Conservation (phyloP, 768 basidiomycete genomes). For the Glaciozyma martinii region DNA sequence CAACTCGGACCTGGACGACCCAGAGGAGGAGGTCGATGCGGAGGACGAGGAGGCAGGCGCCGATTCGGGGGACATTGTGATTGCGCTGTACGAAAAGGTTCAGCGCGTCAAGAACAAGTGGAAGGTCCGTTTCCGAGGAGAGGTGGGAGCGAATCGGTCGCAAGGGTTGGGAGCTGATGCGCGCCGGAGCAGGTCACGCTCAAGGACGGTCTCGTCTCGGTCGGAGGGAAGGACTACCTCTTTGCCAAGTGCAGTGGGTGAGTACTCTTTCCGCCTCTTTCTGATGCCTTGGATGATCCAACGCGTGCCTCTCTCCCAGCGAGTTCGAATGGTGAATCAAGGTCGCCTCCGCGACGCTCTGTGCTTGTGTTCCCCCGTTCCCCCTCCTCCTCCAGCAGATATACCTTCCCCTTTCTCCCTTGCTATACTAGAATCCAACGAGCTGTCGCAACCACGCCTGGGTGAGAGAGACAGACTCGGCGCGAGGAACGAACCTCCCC, state of each 20-base stretch:
- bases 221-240: constrained; percentile 94
- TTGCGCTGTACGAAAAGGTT: constrained; percentile 98
- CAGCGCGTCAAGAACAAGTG: constrained; percentile 99
- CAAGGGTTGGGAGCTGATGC: too few relatives aligned
- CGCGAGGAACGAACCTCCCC: too few relatives aligned
- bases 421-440: too few relatives aligned
- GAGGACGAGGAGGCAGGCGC: constrained; percentile 61
- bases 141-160: too few relatives aligned
- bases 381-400: too few relatives aligned
- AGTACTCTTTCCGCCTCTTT: constrained; percentile 35
- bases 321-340: constrained; percentile 37
- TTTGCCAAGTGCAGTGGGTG: constrained; percentile 96
- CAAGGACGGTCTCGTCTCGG: constrained; percentile 94
- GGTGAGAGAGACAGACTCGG: too few relatives aligned
- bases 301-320: constrained; percentile 9
- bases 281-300: neutral
- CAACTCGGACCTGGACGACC: constrained; percentile 93
- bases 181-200: constrained; percentile 53
- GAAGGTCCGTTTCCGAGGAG: constrained; percentile 48
- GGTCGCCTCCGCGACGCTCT: neutral
- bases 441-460: too few relatives aligned
- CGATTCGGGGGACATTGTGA: constrained; percentile 73
- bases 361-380: too few relatives aligned
- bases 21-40: constrained; percentile 64
- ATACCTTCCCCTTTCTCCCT: too few relatives aligned